Evolutionary conservation across 1,139 yeast genomes (phyloP).

Genomic region (Meyerozyma carpophila): DNA sequence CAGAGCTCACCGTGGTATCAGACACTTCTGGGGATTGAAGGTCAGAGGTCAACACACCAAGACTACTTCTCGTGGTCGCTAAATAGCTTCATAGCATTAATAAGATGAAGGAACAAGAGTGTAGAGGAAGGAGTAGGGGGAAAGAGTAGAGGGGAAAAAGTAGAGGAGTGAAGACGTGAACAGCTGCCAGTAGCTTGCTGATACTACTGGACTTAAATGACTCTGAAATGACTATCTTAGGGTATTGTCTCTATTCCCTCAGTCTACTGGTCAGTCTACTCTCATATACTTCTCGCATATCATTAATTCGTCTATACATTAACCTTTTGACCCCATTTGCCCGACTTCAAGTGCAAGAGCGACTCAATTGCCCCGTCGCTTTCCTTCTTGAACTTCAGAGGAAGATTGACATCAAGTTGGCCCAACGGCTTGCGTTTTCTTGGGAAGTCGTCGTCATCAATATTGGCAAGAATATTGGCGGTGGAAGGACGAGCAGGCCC

Average conservation of each 20-base stretch:
- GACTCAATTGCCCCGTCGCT: slow-evolving; percentile 29
- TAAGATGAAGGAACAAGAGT: not conserved
- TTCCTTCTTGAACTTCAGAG: slow-evolving; percentile 13
- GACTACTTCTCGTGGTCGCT: slow-evolving; percentile 95
- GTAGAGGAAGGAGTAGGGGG: too few relatives aligned
- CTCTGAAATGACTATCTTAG: too few relatives aligned
- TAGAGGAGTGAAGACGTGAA: not conserved
- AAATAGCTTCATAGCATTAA: slow-evolving; percentile 13
- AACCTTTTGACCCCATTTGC: slow-evolving; percentile 25
- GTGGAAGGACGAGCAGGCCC: slow-evolving; percentile 18
- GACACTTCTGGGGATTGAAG: slow-evolving; percentile 99
- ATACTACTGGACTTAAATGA: not conserved
- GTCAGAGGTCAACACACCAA: slow-evolving; percentile 99
- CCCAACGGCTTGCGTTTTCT: slow-evolving; percentile 27
- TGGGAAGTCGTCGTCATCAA: slow-evolving; percentile 9
- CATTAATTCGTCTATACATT: slow-evolving; percentile 4
- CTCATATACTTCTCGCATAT: not conserved
- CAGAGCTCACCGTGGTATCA: slow-evolving; percentile 99
- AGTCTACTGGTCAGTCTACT: not conserved
- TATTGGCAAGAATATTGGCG: slow-evolving; percentile 6
- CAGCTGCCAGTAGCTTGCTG: not conserved
- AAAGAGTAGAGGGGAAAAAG: not conserved
- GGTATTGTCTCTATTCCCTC: too few relatives aligned
- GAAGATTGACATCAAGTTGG: slow-evolving; percentile 15
- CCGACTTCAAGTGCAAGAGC: slow-evolving; percentile 38